phyloP scores from a whole-genome alignment of 208 protist genomes.

The Tetramitus jugosus region DNA sequence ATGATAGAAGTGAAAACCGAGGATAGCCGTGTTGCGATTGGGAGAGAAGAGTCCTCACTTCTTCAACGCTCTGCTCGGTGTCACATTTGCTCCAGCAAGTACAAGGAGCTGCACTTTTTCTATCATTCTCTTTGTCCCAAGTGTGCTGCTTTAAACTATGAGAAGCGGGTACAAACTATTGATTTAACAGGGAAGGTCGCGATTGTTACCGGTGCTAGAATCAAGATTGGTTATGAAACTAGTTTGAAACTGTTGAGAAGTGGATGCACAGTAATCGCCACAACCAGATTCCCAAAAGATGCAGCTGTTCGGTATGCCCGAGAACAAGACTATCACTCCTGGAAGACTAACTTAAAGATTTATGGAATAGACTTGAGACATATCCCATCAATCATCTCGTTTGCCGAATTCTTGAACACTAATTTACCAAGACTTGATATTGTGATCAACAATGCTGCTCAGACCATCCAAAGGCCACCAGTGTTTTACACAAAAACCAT shows the following conservation, averaged over 20 bases:
- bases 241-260: neutral
- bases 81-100: constrained; percentile 71
- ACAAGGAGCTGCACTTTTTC: constrained; percentile 81
- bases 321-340: constrained; percentile 45
- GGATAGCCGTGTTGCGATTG: no score
- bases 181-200: constrained; percentile 47
- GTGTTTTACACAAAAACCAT: constrained; percentile 75
- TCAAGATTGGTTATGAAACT: constrained; percentile 67
- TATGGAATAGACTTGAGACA: constrained; percentile 57
- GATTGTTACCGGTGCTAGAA: constrained; percentile 46
- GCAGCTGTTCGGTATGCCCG: neutral
- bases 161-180: constrained; percentile 72
- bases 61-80: no score
- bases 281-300: constrained; percentile 23
- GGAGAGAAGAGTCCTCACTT: no score
- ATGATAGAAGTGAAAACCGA: no score
- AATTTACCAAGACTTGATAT: constrained; percentile 35
- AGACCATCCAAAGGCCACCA: constrained; percentile 84
- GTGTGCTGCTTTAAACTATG: constrained; percentile 87
- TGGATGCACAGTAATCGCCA: neutral
- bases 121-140: constrained; percentile 90
- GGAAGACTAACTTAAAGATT: constrained; percentile 41
- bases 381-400: constrained; percentile 41
- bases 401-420: constrained; percentile 25
- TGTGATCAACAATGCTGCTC: constrained; percentile 94